Base-by-base conservation (phyloP, 371 early-diverging fungal genomes). In the Syncephalastrum contaminatum region DNA sequence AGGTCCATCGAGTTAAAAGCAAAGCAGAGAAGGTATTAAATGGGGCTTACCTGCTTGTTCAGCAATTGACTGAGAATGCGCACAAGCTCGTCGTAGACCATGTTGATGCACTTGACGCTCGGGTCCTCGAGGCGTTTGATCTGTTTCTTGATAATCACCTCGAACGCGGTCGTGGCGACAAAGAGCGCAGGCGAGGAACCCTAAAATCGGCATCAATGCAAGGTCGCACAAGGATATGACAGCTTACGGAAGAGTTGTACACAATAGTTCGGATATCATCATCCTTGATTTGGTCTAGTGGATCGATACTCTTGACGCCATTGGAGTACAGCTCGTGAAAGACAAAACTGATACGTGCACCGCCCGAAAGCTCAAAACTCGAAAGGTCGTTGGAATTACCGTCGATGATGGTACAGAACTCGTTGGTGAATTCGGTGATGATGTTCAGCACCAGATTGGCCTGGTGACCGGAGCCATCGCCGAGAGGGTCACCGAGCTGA, bases 261-360 rank as follows among this genome's bases (percentile, higher is more conserved):
- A 99, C 72, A 51, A 97, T 92, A 7, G 95, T 97, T 59, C 99
- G 90, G 68, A 99, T 99, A 72, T 99, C 97, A 1, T 88, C 88
- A 73, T 99, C 99, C 67, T 97, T 97, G 65, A 96, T 89, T 61
- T 96, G 94, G 58, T 97, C 97, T 50, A 99, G 90, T n/a, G 98
- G 95, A 72, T 99, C 97, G 66, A 99, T 86, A 21, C 83, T 77
- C 58, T 93, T 91, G 66, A 99, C 84, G 46, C 94, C 96, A 62
- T 86, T 86, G 13, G 90, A 79, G 67, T 88, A 99, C 44, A 97
- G 86, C 63, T 96, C 96, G 73, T 99, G 98, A 75, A 99, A 97
- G 43, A 99, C 98, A 84, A 95, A 99, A 61, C 91, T 88, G 54
- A 99, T 94, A 67, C 99, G 91, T 5, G 99, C 99, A 66, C 99